A percentile compares a stretch with the other conserved stretches of the same genome.
These are phyloP conservation scores for Penicillium sp. DNA, from an alignment of 2,329 filamentous ascomycete genomes.

Conservation along the genomic window DNA sequence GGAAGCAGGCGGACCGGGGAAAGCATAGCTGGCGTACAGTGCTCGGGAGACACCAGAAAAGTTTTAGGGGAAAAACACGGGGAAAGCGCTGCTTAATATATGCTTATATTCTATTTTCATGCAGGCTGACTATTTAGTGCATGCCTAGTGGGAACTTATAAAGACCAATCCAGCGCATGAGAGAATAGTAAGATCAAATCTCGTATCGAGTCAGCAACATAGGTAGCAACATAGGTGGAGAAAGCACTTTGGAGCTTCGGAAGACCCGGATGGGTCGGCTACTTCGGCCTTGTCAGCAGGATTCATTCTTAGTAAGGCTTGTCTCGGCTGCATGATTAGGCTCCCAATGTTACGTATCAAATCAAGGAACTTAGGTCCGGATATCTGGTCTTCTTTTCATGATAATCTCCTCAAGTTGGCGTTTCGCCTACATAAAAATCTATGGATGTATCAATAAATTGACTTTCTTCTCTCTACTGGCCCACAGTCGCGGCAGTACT, in stretches of 20 bases:
- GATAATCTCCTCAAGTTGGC: too few species aligned
- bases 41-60: not conserved
- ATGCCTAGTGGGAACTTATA: not conserved
- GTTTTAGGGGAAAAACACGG: not conserved
- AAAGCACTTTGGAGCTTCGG: not conserved
- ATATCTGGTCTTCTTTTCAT: too few species aligned
- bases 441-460: too few species aligned
- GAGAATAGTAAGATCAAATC: not conserved
- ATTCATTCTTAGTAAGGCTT: not conserved
- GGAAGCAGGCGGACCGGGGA: not conserved
- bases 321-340: not conserved
- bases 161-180: not conserved
- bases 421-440: too few species aligned
- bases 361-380: too few species aligned
- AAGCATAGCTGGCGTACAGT: not conserved
- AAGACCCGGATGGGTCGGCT: not conserved
- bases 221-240: not conserved
- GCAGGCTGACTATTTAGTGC: not conserved
- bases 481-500: too few species aligned
- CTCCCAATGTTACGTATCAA: too few species aligned
- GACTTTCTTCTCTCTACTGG: too few species aligned
- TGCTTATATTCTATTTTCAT: not conserved
- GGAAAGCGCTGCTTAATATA: not conserved
- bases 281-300: not conserved
- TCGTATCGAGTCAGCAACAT: not conserved